Evolutionary conservation across 176 grass and related monocot genomes (phyloP).

Genomic region (Juncus inflexus): DNA sequence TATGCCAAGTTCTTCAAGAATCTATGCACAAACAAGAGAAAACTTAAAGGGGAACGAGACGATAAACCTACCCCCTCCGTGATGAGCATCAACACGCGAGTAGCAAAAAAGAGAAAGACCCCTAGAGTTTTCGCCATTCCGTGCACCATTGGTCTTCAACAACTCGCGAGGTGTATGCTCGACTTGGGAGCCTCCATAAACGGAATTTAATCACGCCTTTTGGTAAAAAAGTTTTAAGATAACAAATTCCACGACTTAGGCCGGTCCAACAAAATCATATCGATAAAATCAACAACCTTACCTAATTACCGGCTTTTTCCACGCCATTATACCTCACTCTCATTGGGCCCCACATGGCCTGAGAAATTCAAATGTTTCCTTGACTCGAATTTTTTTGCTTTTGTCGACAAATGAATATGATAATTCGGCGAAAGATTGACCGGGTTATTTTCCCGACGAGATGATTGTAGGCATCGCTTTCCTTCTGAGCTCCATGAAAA

Average conservation of each 20-base stretch:
- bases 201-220: constrained; percentile 77
- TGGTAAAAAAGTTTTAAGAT: constrained; percentile 86
- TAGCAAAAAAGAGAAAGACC: too few species aligned
- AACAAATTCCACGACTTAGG: constrained; percentile 88
- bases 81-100: too few species aligned
- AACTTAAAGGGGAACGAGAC: too few species aligned
- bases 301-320: constrained; percentile 87
- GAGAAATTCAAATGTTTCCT: constrained; percentile 96
- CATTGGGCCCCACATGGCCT: constrained; percentile 45
- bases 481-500: constrained; percentile 91
- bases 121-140: too few species aligned
- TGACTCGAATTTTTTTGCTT: too few species aligned
- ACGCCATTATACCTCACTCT: constrained; percentile 50
- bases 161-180: too few species aligned
- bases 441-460: constrained; percentile 81
- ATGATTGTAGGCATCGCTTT: constrained; percentile 79
- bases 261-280: constrained; percentile 82
- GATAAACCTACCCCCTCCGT: too few species aligned
- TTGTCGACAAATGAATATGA: too few species aligned
- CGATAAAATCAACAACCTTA: constrained; percentile 80
- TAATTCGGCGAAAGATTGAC: constrained; percentile 72
- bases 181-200: too few species aligned
- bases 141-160: too few species aligned
- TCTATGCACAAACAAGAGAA: too few species aligned
- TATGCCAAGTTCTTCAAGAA: too few species aligned